Conservation (phyloP, 176 grass and related monocot genomes). For the Triticum turgidum region DNA sequence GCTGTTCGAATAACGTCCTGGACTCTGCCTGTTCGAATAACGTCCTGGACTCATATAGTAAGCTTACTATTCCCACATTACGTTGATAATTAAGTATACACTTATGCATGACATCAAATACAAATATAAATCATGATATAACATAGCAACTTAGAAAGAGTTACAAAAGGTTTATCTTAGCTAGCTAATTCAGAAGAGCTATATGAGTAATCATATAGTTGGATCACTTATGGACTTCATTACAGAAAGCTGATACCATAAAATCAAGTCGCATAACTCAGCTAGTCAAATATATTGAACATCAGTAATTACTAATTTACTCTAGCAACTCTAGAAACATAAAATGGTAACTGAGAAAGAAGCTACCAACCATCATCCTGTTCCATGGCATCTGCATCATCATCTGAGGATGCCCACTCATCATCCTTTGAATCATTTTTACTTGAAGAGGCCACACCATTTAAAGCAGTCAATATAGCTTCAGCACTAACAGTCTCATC, state of each 20-base stretch:
- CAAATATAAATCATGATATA: neutral
- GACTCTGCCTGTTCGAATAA: neutral
- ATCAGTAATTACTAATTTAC: neutral
- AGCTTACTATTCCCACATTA: neutral
- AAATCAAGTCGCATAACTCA: neutral
- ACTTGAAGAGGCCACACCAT: slow-evolving; percentile 78
- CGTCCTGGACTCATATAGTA: neutral
- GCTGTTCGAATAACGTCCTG: neutral
- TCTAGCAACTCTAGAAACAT: neutral
- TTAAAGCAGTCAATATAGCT: slow-evolving; percentile 79
- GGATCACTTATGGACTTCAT: neutral
- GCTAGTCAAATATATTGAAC: neutral
- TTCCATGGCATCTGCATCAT: slow-evolving; percentile 72
- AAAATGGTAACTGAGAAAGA: slow-evolving; percentile 23
- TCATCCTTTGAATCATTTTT: slow-evolving; percentile 52
- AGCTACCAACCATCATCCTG: slow-evolving; percentile 69
- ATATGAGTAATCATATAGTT: neutral
- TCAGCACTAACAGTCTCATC: slow-evolving; percentile 75
- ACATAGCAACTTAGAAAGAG: neutral
- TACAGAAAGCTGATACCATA: slow-evolving; percentile 1
- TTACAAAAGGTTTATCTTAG: neutral
- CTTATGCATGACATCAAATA: neutral
- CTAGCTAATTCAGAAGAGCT: neutral
- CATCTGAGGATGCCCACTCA: slow-evolving; percentile 80
- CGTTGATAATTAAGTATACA: neutral